These are phyloP conservation scores for Kwoniella shivajii DNA, from an alignment of 1,284 basidiomycete species.

Conservation along the genomic window DNA sequence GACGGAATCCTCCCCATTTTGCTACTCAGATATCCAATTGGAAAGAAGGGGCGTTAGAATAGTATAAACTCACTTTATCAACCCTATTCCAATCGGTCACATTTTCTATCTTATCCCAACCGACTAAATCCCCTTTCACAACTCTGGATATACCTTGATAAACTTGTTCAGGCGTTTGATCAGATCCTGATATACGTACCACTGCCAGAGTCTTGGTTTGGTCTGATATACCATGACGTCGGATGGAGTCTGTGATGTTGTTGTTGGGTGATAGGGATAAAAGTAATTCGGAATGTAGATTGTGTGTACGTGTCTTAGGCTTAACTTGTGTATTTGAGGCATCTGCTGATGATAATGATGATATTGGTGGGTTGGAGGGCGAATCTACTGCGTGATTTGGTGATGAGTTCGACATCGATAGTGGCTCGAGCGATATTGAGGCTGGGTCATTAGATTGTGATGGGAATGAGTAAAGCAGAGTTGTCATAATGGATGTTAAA, in stretches of 20 bases:
- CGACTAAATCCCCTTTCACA: slow-evolving; percentile 31
- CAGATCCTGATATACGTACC: slow-evolving; percentile 65
- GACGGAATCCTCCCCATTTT: too few species aligned
- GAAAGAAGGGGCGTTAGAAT: neutral
- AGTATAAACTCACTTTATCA: slow-evolving; percentile 63
- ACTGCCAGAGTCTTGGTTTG: slow-evolving; percentile 69
- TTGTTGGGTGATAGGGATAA: slow-evolving; percentile 80
- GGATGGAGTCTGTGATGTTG: slow-evolving; percentile 84
- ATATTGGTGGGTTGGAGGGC: slow-evolving; percentile 61
- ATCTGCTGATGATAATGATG: slow-evolving; percentile 58
- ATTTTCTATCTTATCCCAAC: slow-evolving; percentile 21
- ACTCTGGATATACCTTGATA: slow-evolving; percentile 57
- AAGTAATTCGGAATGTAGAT: slow-evolving; percentile 74
- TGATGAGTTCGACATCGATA: slow-evolving; percentile 12
- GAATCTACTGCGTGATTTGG: neutral
- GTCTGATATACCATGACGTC: slow-evolving; percentile 77
- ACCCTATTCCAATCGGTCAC: slow-evolving; percentile 70
- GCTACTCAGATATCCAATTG: neutral
- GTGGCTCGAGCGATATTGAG: slow-evolving; percentile 2
- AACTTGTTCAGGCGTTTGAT: slow-evolving; percentile 28
- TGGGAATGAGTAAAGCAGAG: slow-evolving; percentile 65
- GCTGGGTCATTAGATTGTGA: slow-evolving; percentile 3
- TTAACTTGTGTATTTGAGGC: neutral
- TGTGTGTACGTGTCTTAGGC: slow-evolving; percentile 44
- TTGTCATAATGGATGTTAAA: slow-evolving; percentile 76